Conservation (phyloP, 805 yeast genomes). For the Candida arabinofermentans region DNA sequence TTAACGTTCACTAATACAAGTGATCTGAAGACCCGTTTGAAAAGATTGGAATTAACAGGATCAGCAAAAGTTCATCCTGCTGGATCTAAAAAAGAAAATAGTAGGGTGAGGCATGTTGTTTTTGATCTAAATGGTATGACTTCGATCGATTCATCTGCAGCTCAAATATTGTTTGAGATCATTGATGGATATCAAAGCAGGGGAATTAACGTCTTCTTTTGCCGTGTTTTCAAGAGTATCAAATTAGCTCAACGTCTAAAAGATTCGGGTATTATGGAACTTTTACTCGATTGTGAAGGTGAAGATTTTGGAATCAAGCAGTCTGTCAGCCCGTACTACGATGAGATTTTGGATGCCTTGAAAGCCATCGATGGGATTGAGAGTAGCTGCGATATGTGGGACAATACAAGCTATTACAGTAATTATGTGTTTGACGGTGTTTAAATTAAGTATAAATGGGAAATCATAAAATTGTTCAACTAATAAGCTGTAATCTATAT, state of each 20-base stretch:
- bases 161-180: constrained; percentile 65
- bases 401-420: constrained; percentile 14
- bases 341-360: constrained; percentile 56
- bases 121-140: constrained; percentile 84
- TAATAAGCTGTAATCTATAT: too few relatives aligned
- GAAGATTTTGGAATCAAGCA: constrained; percentile 29
- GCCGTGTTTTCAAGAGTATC: constrained; percentile 50
- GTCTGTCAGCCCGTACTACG: constrained; percentile 38
- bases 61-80: constrained; percentile 76
- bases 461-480: too few relatives aligned
- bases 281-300: constrained; percentile 26
- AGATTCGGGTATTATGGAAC: constrained; percentile 50
- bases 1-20: constrained; percentile 82
- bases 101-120: constrained; percentile 50
- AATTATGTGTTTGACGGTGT: constrained; percentile 10
- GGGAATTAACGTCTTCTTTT: constrained; percentile 53
- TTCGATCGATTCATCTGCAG: constrained; percentile 73
- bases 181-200: constrained; percentile 50
- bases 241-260: constrained; percentile 47
- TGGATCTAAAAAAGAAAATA: constrained; percentile 26
- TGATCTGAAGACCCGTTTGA: constrained; percentile 63
- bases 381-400: constrained; percentile 15
- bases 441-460: too few relatives aligned
- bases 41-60: constrained; percentile 73
- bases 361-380: constrained; percentile 38